Percentiles rank a stretch among this genome's conserved stretches.
Conservation (phyloP, 2,329 filamentous ascomycete species). For the Pezicula rhizophila region DNA sequence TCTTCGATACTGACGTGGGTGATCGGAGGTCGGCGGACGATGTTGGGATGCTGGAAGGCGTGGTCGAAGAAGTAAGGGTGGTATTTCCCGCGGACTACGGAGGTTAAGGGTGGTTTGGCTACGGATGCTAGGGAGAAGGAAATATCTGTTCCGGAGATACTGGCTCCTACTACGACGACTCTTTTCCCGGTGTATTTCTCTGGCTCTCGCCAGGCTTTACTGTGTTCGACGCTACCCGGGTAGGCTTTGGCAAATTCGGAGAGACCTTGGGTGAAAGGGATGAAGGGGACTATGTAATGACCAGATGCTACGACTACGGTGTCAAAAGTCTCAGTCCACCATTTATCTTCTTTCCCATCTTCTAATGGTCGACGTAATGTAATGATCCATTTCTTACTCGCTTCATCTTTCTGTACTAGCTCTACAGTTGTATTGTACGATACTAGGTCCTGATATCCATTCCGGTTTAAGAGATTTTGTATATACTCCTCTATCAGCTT, state of each 20-base stretch:
- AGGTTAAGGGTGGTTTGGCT: slow-evolving; percentile 42
- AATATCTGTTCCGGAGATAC: slow-evolving; percentile 59
- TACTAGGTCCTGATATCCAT: slow-evolving; percentile 46
- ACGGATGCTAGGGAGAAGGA: slow-evolving; percentile 44
- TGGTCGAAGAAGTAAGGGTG: slow-evolving; percentile 50
- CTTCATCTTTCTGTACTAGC: slow-evolving; percentile 41
- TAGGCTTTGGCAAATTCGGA: slow-evolving; percentile 48
- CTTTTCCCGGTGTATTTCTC: slow-evolving; percentile 48
- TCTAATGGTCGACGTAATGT: slow-evolving; percentile 40
- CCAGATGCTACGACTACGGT: slow-evolving; percentile 61
- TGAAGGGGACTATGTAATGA: slow-evolving; percentile 59
- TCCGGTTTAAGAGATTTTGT: slow-evolving; percentile 42
- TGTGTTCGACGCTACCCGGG: slow-evolving; percentile 53
- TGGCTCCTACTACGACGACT: slow-evolving; percentile 56
- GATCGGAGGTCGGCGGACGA: slow-evolving; percentile 42
- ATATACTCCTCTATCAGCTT: slow-evolving; percentile 50
- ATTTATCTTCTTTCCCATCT: slow-evolving; percentile 41
- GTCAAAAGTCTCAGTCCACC: slow-evolving; percentile 61
- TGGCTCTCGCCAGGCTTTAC: slow-evolving; percentile 66
- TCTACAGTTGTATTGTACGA: slow-evolving; percentile 58
- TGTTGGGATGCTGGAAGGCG: slow-evolving; percentile 54
- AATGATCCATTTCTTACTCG: slow-evolving; percentile 43
- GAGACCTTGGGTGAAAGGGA: slow-evolving; percentile 56
- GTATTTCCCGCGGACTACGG: slow-evolving; percentile 46
- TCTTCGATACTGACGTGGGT: slow-evolving; percentile 31